A percentile compares a stretch with the other conserved stretches of the same genome.
phyloP scores from a whole-genome alignment of 306 rosid species.

The Cucurbita moschata region DNA sequence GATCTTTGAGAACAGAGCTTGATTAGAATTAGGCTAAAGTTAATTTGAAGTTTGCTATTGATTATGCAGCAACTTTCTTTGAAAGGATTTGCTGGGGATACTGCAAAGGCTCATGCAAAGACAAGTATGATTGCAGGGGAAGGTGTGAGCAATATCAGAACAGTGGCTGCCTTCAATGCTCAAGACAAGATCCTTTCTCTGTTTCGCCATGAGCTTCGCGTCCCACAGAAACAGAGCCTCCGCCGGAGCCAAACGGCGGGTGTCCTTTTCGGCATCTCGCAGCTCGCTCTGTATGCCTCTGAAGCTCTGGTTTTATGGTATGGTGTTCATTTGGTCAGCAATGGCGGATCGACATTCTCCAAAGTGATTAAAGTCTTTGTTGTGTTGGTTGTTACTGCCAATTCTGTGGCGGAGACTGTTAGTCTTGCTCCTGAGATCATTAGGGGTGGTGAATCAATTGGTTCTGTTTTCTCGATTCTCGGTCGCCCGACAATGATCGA shows the following conservation, averaged over 20 bases:
- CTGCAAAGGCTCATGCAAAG: conserved; percentile 97
- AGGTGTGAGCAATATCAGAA: conserved; percentile 94
- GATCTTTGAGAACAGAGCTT: background rate
- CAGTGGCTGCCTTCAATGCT: conserved; percentile 96
- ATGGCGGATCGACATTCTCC: conserved; percentile 74
- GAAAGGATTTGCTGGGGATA: conserved; percentile 98
- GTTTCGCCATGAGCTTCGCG: conserved; percentile 58
- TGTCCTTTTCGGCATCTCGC: conserved; percentile 69
- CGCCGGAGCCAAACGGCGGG: conserved; percentile 83
- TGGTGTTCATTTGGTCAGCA: conserved; percentile 76
- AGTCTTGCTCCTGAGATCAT: conserved; percentile 98
- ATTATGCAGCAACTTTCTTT: conserved; percentile 72
- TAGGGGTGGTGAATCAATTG: conserved; percentile 88
- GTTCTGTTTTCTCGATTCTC: conserved; percentile 79
- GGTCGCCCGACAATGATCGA: conserved; percentile 72
- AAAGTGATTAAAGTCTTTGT: conserved; percentile 89
- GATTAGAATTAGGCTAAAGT: background rate
- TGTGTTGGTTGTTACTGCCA: conserved; percentile 81
- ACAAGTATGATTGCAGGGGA: conserved; percentile 99
- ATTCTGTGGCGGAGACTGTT: conserved; percentile 96
- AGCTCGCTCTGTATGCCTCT: conserved; percentile 77
- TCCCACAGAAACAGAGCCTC: conserved; percentile 61
- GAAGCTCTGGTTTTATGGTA: conserved; percentile 94
- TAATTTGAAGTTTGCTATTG: background rate
- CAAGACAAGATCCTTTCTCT: conserved; percentile 66